Base-by-base conservation (phyloP, 1,284 basidiomycete species). In the Ustilago cynodontis region DNA sequence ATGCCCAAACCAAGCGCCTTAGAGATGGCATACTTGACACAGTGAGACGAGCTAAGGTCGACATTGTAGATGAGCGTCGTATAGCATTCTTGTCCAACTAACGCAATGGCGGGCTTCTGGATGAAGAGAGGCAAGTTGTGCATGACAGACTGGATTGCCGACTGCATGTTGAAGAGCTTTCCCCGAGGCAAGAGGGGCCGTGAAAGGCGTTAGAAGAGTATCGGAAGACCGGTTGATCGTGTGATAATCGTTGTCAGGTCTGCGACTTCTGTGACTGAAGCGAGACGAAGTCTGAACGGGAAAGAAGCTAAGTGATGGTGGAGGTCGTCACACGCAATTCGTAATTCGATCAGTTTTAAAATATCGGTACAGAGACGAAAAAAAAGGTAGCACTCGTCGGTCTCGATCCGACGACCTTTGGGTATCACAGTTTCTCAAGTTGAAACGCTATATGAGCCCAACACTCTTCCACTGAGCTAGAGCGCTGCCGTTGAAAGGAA, bases 1-100 rank as follows among this genome's bases (percentile, higher is more conserved):
- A 99, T 95, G 0, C 93, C 95, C 29, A 98, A 88, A 0, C 96
- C 96, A 9, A 99, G 88, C 0, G 91, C 94, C 85, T 98, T 99
- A 2, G 95, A 98, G 59, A 98, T 87, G 2, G 93, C 91, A 85
- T 94, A 94, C 86, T 94, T 94, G 85, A 99, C 88, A 86, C 96
- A 99, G 69, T 92, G 88, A 9, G 90, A 88, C 85, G 96, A 92
- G n/a, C 87, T 87, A n/a, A 97, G 81, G 86, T 98, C 88, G 67
- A 96, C 90, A 86, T 98, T 91, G 88, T 94, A 94, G 45, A 99
- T 90, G 18, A 99, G 90, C 59, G 92, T 92, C 28, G 90, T 90
- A 88, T 98, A 99, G 87, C 96, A 99, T 89, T 93, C 75, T 64
- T 79, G 69, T 55, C 95, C 94, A 60, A 98, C 90, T 47, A 98